Percentiles rank a stretch among this genome's conserved stretches.
Evolutionary conservation across 164 flowering plant genomes (phyloP).

Genomic region (Macadamia tetraphylla): DNA sequence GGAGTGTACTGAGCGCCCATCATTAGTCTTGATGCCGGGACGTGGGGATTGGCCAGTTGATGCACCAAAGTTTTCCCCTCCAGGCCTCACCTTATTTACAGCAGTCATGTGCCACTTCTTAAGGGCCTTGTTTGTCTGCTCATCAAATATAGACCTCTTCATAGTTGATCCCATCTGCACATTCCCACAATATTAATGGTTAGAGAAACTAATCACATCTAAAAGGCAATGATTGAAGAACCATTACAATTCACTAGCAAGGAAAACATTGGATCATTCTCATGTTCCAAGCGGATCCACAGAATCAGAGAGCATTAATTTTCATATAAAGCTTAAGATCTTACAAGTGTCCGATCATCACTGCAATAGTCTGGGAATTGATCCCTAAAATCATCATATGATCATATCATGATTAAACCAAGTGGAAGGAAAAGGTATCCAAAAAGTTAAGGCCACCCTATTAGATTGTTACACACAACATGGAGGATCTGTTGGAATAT

Average conservation of each 20-base stretch:
- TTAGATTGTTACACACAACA: too few relatives aligned
- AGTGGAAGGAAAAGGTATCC: conserved; percentile 73
- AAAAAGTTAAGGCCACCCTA: too few relatives aligned
- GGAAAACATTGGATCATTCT: neutral
- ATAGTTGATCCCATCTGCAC: conserved; percentile 89
- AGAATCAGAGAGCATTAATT: too few relatives aligned
- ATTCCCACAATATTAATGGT: conserved; percentile 4
- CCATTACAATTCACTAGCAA: too few relatives aligned
- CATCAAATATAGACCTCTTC: conserved; percentile 85
- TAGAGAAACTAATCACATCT: neutral
- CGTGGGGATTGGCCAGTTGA: conserved; percentile 26
- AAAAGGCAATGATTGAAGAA: too few relatives aligned
- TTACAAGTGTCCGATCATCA: conserved; percentile 28
- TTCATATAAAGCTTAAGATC: conserved; percentile 32
- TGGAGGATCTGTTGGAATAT: too few relatives aligned
- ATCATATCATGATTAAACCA: too few relatives aligned
- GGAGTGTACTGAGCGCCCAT: conserved; percentile 9
- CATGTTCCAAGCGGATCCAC: neutral
- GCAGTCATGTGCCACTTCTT: conserved; percentile 72
- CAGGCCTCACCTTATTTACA: conserved; percentile 30
- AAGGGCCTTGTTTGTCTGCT: conserved; percentile 78
- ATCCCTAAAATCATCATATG: too few relatives aligned
- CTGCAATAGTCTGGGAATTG: too few relatives aligned
- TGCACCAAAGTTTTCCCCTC: conserved; percentile 34
- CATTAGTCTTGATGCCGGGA: neutral